Base-by-base conservation (phyloP, 495 filamentous ascomycete genomes). In the Endocarpon pusillum region DNA sequence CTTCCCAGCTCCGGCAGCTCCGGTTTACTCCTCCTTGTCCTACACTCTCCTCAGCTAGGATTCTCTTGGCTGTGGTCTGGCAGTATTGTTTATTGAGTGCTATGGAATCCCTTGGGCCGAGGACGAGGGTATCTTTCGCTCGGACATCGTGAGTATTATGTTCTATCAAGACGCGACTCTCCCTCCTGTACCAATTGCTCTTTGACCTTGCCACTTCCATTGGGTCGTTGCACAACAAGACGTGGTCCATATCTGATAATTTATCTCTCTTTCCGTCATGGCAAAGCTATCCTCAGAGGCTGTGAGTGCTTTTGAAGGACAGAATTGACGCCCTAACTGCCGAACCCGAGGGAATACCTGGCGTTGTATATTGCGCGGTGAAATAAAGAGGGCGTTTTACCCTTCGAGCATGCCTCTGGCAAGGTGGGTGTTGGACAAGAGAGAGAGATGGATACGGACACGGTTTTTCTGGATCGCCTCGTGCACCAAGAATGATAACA, bases 381-480 rank as follows among this genome's bases (percentile, higher is more conserved):
- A n/a, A 58, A 54, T 36, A 57, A 54, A 31, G 34, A 62, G 42
- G 68, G 70, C 24, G 52, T 61, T 3, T 47, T 59, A 18, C 40
- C 70, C 5, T 64, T 71, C 33, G 42, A 54, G 4, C 51, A 65
- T 33, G 51, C 67, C 6, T 54, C 59, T 7, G 69, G 68, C 0
- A 55, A 52, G 21, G 48, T 46, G 9, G 66, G 64, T 4, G 24
- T 51, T 3, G 52, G 48, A 1, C 45, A 39, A 16, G 34, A 47
- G 0, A 52, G 57, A 8, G 52, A 58, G 17, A 67, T 74, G 63
- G 58, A 51, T 2, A 34, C 66, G 4, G 68, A 73, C 12, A 64
- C 36, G 9, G 40, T 67, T 12, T 73, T 69, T n/a, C 41, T 75
- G 62, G 67, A 66, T 74, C 17, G 66, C 67, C 24, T 67, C 62